Base-by-base conservation (phyloP, 495 filamentous ascomycete species). In the Neurospora sp. region DNA sequence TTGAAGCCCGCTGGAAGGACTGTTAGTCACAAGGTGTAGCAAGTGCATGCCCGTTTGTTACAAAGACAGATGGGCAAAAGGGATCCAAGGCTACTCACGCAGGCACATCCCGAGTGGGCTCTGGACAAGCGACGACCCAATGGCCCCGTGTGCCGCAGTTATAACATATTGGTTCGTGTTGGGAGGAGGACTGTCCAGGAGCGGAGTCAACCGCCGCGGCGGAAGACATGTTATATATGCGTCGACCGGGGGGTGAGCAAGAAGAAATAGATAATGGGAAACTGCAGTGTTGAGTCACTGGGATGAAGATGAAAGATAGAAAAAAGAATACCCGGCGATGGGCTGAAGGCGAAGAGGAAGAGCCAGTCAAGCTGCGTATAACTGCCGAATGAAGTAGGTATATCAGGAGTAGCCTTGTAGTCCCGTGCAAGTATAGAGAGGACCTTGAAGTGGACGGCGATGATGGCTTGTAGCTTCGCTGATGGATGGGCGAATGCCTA, bases 91-190 rank as follows among this genome's bases (percentile, higher is more conserved):
- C 44, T 69, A 89, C 91, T 86, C 84, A 93, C 91, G 83, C 88
- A 77, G 89, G 88, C 40, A 85, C 81, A 72, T 81, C 77, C 72
- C 88, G 74, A 27, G 80, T 82, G 39, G 83, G 80, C 77, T 88
- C 83, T 9, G 86, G 86, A 75, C 87, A 89, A 71, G 84, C 85
- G 20, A 83, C 74, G 14, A 85, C 76, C 80, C 85, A 85, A 73
- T 89, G 87, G 38, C 83, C 85, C 37, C 78, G 79, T 20, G 74
- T 74, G 23, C 85, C 84, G 74, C 87, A 89, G 75, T 87, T 88
- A 75, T 87, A 88, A 73, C 87, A 89, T 23, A 80, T 70, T 1
- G 81, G 80, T 41, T 85, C 83, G 35, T 81, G 79, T 44, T 77
- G 75, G 12, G 74, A 74, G 42, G 78, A 72, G 40, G 75, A 78